Evolutionary conservation across 129 eudicot genomes (phyloP).

Genomic region (Saussurea involucrata): DNA sequence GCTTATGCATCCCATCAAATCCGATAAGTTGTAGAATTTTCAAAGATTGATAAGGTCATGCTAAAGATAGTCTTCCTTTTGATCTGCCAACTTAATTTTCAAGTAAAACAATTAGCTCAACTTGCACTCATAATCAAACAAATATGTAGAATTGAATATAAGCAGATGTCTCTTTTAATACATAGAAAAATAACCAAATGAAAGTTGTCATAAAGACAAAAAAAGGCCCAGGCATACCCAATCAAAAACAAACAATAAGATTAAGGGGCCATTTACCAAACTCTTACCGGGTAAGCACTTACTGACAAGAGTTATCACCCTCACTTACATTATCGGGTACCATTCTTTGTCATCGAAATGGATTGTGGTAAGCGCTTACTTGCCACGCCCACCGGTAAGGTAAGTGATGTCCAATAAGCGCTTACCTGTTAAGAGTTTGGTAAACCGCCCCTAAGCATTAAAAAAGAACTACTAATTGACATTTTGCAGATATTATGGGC

Average conservation of each 20-base stretch:
- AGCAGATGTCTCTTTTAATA: slow-evolving; percentile 18
- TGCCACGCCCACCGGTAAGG: too few species aligned
- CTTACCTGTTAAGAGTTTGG: too few species aligned
- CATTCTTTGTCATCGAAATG: too few species aligned
- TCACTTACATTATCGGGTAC: too few species aligned
- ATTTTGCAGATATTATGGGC: slow-evolving; percentile 2
- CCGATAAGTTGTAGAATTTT: slow-evolving; percentile 6
- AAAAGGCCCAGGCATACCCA: neutral
- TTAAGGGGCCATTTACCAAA: too few species aligned
- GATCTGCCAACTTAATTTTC: slow-evolving; percentile 22
- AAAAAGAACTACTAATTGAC: neutral
- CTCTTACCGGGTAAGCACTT: too few species aligned
- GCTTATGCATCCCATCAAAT: slow-evolving; percentile 63
- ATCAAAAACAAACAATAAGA: neutral
- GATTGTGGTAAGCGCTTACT: too few species aligned
- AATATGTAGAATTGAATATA: neutral
- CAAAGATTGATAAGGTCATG: slow-evolving; percentile 21
- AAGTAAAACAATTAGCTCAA: neutral
- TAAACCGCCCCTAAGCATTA: too few species aligned
- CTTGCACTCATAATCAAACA: neutral
- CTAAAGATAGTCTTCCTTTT: slow-evolving; percentile 10
- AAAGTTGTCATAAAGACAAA: neutral
- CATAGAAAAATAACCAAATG: neutral
- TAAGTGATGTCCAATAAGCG: too few species aligned
- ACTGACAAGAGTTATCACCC: too few species aligned